Evolutionary conservation across 2,329 filamentous ascomycete species (phyloP).

Genomic region (Sclerotinia glacialis): DNA sequence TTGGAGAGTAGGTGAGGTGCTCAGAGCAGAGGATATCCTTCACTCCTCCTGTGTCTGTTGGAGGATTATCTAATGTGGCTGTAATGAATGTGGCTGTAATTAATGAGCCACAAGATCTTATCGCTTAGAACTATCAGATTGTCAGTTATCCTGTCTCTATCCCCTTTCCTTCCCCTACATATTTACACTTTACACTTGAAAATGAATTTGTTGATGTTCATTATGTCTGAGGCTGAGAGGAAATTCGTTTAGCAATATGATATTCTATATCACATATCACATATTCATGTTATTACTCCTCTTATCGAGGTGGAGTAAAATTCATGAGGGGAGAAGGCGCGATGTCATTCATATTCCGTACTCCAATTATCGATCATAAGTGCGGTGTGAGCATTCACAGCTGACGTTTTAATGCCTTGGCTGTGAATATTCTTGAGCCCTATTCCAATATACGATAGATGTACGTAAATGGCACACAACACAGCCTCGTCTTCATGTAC

Average conservation of each 20-base stretch:
- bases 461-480: neutral
- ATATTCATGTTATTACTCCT: too few species aligned
- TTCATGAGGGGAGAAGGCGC: neutral
- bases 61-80: conserved; percentile 6
- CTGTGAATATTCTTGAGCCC: neutral
- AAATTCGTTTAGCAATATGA: too few species aligned
- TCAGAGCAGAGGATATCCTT: neutral
- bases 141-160: too few species aligned
- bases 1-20: neutral
- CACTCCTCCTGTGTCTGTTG: neutral
- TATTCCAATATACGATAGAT: too few species aligned
- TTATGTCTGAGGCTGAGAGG: too few species aligned
- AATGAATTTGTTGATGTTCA: too few species aligned
- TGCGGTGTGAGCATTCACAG: conserved; percentile 9
- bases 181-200: neutral
- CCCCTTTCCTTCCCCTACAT: neutral
- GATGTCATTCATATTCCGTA: neutral
- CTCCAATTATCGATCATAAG: too few species aligned
- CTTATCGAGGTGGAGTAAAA: too few species aligned
- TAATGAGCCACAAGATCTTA: conserved; percentile 5
- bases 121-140: neutral
- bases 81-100: neutral
- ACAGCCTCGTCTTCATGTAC: conserved; percentile 1
- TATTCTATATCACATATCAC: too few species aligned
- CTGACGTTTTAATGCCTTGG: neutral